Evolutionary conservation across 2,329 filamentous ascomycete genomes (phyloP), one percentile per base, ranked within the genome.

Genomic region (Domatiomyces globalis): DNA sequence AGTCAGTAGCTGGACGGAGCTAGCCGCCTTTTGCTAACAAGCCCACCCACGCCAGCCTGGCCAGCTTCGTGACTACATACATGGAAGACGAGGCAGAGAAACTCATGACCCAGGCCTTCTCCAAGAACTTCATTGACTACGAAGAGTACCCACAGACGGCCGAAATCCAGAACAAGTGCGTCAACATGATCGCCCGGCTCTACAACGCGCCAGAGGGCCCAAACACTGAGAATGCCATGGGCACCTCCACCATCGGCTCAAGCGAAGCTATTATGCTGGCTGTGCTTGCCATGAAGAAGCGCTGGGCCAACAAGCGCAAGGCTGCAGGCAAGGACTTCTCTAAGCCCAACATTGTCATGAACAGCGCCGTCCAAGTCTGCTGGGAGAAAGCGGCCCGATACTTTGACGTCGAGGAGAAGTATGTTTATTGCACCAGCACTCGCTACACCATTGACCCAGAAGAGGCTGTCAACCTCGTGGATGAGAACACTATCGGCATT

Each of bases 1-100:
- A 49, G 64, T 59, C 36, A 5, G 9, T 18, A 27, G 22, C 20
- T 44, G 27, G 10, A 20, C n/a, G 5, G 19, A 46, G 17, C 49
- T 57, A 55, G 42, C 25, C n/a, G 10, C 43, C 27, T 12, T 39
- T 22, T 19, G 44, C 33, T 39, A 17, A 17, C 18, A 43, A 12
- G 19, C 46, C 47, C 49, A 10, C 45, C 50, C 33, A 33, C 46
- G 8, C 62, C 57, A 92, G 87, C 68, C 70, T 96, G 62, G 89
- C 90, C 27, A 89, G 84, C 39, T 96, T 96, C 64, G 88, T 95
- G 58, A 95, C 89, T 1, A 95, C 90, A 0, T 95, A 94, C 73
- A 95, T 95, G 88, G 89, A 95, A 72, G 86, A 95, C 45, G 90
- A 95, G 69, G 89, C 84, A 18, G 89, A 95, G 71, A 88, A 94